These are phyloP conservation scores for Parietaria judaica DNA, from an alignment of 306 rosid species.

Conservation along the genomic window DNA sequence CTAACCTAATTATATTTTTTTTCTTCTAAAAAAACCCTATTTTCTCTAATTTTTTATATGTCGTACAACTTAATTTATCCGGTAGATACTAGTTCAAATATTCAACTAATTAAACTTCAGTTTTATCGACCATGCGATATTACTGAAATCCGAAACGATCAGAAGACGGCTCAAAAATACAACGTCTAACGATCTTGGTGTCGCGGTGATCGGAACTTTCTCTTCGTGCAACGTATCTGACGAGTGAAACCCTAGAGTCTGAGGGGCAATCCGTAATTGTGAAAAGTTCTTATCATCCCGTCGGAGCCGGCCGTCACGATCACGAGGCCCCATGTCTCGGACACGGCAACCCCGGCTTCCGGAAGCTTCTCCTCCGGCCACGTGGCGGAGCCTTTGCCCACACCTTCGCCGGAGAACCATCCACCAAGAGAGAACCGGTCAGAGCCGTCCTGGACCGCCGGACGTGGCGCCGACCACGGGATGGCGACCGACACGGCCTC, in stretches of 20 bases:
- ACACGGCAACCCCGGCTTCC: slow-evolving; percentile 24
- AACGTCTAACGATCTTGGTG: slow-evolving; percentile 14
- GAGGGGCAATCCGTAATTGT: slow-evolving; percentile 82
- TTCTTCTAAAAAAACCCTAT: slow-evolving; percentile 18
- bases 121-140: too few relatives aligned
- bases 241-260: slow-evolving; percentile 25
- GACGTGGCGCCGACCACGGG: slow-evolving; percentile 47
- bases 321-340: slow-evolving; percentile 72
- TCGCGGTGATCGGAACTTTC: not conserved
- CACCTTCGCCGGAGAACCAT: slow-evolving; percentile 59
- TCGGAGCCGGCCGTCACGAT: slow-evolving; percentile 65
- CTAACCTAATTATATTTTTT: too few relatives aligned
- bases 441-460: slow-evolving; percentile 16
- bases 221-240: slow-evolving; percentile 2
- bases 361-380: slow-evolving; percentile 95
- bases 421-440: slow-evolving; percentile 48
- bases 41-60: not conserved
- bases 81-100: too few relatives aligned
- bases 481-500: slow-evolving; percentile 65
- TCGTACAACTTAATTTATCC: too few relatives aligned
- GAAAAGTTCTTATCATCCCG: slow-evolving; percentile 71
- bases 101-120: too few relatives aligned
- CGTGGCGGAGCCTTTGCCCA: slow-evolving; percentile 52
- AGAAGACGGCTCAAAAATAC: not conserved
- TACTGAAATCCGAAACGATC: not conserved